These are phyloP conservation scores for Aegilops sharonensis DNA, from an alignment of 176 grass and related monocot genomes.

Conservation along the genomic window DNA sequence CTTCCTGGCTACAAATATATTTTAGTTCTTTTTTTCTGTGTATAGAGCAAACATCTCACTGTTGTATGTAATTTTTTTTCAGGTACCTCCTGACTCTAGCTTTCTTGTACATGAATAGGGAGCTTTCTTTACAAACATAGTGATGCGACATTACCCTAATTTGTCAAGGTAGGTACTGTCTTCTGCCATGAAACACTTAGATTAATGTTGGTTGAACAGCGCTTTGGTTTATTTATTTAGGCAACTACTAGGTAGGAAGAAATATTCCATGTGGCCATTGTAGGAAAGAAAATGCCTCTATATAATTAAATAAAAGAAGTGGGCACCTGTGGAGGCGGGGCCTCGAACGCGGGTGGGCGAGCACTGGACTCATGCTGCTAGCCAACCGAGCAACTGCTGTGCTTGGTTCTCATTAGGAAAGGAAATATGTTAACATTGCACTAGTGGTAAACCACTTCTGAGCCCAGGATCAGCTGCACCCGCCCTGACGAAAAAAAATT, in stretches of 20 bases:
- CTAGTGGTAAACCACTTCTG: neutral
- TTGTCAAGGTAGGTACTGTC: slow-evolving; percentile 18
- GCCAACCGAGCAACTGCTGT: neutral
- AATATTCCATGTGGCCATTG: neutral
- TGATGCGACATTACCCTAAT: slow-evolving; percentile 2
- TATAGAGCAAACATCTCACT: neutral
- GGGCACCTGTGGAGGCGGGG: neutral
- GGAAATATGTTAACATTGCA: neutral
- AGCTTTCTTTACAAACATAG: slow-evolving; percentile 5
- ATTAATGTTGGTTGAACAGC: neutral
- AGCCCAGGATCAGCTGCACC: too few species aligned
- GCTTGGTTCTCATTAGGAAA: neutral
- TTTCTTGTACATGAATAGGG: slow-evolving; percentile 13
- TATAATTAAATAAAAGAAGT: neutral
- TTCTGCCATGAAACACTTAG: neutral
- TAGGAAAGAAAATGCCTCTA: neutral
- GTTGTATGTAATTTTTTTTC: slow-evolving; percentile 24
- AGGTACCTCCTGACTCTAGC: slow-evolving; percentile 26
- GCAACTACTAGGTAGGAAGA: neutral
- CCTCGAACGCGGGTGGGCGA: neutral
- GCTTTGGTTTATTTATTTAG: neutral
- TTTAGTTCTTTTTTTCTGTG: neutral
- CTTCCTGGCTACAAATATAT: neutral
- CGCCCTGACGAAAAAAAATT: too few species aligned
- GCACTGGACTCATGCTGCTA: neutral